These are phyloP conservation scores for Perkinsus marinus DNA, from an alignment of 169 alveolate genomes.

Conservation along the genomic window DNA sequence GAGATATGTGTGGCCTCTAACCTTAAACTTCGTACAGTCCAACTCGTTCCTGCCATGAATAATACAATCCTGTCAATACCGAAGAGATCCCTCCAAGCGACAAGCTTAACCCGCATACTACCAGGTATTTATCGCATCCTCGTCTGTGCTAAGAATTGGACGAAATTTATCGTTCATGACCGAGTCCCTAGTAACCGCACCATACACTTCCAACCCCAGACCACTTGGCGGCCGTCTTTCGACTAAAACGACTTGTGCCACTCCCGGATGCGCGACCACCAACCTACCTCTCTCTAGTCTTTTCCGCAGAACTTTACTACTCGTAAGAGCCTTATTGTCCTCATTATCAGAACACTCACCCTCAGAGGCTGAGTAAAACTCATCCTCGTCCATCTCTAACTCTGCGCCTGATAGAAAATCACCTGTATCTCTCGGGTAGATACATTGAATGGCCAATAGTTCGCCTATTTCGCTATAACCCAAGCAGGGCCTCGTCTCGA, in stretches of 20 bases:
- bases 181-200: neutral
- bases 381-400: neutral
- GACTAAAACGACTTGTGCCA: neutral
- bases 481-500: no score
- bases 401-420: neutral
- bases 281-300: neutral
- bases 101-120: neutral
- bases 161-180: neutral
- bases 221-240: neutral
- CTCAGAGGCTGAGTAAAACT: neutral
- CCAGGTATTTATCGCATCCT: neutral
- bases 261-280: neutral
- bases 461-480: no score
- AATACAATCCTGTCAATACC: neutral
- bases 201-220: neutral
- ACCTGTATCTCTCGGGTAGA: no score
- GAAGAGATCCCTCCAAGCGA: neutral
- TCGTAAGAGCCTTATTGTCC: neutral
- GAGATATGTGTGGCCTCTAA: neutral
- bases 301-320: neutral
- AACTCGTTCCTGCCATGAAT: neutral
- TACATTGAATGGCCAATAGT: no score
- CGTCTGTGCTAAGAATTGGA: neutral
- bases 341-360: neutral
- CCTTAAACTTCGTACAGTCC: neutral